phyloP scores from a whole-genome alignment of 306 rosid genomes.

The Trifolium subterraneum region DNA sequence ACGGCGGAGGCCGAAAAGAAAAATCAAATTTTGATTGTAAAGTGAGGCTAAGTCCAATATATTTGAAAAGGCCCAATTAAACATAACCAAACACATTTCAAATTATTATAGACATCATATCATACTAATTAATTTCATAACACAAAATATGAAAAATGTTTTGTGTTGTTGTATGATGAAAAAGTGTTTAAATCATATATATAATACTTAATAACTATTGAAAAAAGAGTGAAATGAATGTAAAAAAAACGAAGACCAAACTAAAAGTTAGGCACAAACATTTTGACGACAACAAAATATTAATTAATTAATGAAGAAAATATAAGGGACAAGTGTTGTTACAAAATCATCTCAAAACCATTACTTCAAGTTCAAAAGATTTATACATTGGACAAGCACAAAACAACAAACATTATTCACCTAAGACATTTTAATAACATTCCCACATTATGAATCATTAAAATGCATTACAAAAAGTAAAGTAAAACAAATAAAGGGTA shows the following conservation, averaged over 20 bases:
- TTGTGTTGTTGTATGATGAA: too few species aligned
- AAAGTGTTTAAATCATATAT: too few species aligned
- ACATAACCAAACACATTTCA: background rate
- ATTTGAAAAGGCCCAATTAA: background rate
- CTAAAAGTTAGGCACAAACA: background rate
- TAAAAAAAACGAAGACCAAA: too few species aligned
- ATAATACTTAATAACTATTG: too few species aligned
- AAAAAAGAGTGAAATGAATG: too few species aligned
- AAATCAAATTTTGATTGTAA: too few species aligned
- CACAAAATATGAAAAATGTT: too few species aligned
- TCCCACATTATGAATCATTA: constrained; percentile 26
- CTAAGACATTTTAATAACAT: constrained; percentile 13
- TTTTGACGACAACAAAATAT: background rate
- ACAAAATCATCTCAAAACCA: constrained; percentile 39
- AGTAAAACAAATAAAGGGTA: constrained; percentile 18
- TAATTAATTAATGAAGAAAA: background rate
- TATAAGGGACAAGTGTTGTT: constrained; percentile 13
- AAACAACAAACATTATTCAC: background rate
- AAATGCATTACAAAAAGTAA: constrained; percentile 24
- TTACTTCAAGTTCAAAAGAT: constrained; percentile 32
- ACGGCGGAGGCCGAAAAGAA: too few species aligned
- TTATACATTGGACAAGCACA: constrained; percentile 36
- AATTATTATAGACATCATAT: too few species aligned
- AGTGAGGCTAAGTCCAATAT: background rate
- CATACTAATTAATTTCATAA: too few species aligned